Evolutionary conservation across 1,284 basidiomycete species (phyloP), one percentile per base, ranked within the genome.

Genomic region (Ceraceosorus guamensis): DNA sequence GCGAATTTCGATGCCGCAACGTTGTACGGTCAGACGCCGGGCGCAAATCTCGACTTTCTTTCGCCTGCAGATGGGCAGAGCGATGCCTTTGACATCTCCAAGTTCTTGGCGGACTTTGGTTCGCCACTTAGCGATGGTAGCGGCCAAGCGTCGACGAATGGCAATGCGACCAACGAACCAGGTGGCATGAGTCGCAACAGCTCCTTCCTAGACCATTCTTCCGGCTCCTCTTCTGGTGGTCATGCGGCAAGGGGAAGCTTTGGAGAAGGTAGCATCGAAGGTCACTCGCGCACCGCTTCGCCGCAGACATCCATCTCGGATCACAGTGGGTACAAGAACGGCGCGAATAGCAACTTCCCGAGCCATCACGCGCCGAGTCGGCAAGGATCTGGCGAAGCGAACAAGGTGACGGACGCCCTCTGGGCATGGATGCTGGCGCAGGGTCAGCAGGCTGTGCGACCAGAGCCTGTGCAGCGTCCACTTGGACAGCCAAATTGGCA

Each of bases 21-120:
- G 30, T 30, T 10, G 6, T 55, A 44, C 34, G 48, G 45, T 5
- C 32, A 41, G 33, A 24, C 33, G 34, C 39, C 56, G 30, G 18
- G 44, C 5, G 34, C 34, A 11, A 33, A 32, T n/a, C 18, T 44
- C 13, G 47, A 56, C 39, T 44, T 53, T 10, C 34, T 30, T 31
- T 18, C 31, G 39, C 49, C 16, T 10, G 18, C 14, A 18, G 55
- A 24, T n/a, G 46, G 39, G 4, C 33, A 47, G 18, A 48, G 52
- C 11, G 47, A 55, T 31, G 8, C n/a, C 33, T 53, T 52, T 34
- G 53, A 52, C n/a, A 14, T 52, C 18, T 10, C 48, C 6, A 57
- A 33, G 39, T 46, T 34, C 35, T 37, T 44, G 6, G 53, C 55
- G 8, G 43, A 33, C 34, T 45, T 18, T n/a, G 34, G 37, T 30